A percentile compares a stretch with the other conserved stretches of the same genome.
Evolutionary conservation across 345 rosid genomes (phyloP).

Genomic region (Eucalyptus coolabah): DNA sequence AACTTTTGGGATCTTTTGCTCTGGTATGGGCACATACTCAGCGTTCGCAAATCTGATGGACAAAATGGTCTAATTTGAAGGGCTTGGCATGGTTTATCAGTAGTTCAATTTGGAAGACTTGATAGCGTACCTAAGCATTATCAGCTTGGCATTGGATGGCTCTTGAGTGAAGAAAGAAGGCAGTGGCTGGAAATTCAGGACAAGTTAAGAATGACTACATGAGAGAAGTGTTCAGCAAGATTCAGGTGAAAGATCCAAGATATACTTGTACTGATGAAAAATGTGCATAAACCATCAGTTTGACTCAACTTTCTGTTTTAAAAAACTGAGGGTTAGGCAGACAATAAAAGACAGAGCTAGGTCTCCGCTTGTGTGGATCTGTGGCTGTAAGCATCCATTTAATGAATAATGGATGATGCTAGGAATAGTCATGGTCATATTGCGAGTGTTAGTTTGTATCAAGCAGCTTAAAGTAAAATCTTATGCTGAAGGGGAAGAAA

Average conservation of each 20-base stretch:
- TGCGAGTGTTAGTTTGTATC: not conserved
- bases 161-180: not conserved
- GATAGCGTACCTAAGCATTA: not conserved
- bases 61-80: not conserved
- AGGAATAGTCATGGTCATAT: not conserved
- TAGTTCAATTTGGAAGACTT: not conserved
- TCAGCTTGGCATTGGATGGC: not conserved
- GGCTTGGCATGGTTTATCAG: not conserved
- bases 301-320: not conserved
- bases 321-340: not conserved
- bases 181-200: not conserved
- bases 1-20: slow-evolving; percentile 34
- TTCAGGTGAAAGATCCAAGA: not conserved
- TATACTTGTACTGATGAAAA: not conserved
- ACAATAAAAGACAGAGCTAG: not conserved
- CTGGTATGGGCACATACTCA: slow-evolving; percentile 58
- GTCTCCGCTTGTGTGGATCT: not conserved
- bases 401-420: not conserved
- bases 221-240: not conserved
- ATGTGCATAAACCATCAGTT: not conserved
- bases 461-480: not conserved
- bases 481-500: not conserved
- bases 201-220: not conserved
- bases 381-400: not conserved
- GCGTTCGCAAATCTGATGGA: slow-evolving; percentile 34